Evolutionary conservation across 1,284 basidiomycete genomes (phyloP).

Genomic region (Veloboletus limbatus): DNA sequence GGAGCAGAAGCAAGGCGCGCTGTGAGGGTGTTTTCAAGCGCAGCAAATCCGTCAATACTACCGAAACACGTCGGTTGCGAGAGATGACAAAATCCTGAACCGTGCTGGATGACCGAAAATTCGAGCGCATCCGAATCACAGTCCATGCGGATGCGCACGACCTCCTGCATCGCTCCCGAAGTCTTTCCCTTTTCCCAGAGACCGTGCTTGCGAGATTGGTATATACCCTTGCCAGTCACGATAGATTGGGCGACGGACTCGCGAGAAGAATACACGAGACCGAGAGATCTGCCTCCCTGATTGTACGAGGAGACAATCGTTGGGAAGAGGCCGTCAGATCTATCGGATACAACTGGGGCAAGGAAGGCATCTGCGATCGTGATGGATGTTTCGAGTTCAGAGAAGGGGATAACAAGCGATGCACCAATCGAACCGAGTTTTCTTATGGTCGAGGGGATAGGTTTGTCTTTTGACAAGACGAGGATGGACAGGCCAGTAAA

Average conservation of each 20-base stretch:
- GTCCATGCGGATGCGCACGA: conserved; percentile 82
- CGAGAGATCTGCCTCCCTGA: conserved; percentile 77
- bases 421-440: conserved; percentile 59
- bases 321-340: conserved; percentile 89
- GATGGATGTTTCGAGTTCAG: conserved; percentile 61
- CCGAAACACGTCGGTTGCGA: conserved; percentile 87
- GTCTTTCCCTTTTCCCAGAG: conserved; percentile 98
- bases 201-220: conserved; percentile 95
- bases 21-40: conserved; percentile 80
- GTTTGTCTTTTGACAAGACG: conserved; percentile 55
- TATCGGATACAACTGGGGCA: conserved; percentile 80
- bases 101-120: conserved; percentile 90
- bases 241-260: conserved; percentile 89
- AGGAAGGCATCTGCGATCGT: conserved; percentile 87
- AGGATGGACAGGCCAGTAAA: conserved; percentile 63
- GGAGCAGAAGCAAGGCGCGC: conserved; percentile 77
- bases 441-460: conserved; percentile 53
- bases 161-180: conserved; percentile 89
- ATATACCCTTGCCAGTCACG: conserved; percentile 86
- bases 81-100: conserved; percentile 93
- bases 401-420: conserved; percentile 72
- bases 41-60: conserved; percentile 70
- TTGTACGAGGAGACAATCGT: conserved; percentile 82
- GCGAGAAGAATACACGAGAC: conserved; percentile 95
- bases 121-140: conserved; percentile 94